Evolutionary conservation across 768 basidiomycete species (phyloP), one percentile per base, ranked within the genome.

Genomic region (Vararia minispora): DNA sequence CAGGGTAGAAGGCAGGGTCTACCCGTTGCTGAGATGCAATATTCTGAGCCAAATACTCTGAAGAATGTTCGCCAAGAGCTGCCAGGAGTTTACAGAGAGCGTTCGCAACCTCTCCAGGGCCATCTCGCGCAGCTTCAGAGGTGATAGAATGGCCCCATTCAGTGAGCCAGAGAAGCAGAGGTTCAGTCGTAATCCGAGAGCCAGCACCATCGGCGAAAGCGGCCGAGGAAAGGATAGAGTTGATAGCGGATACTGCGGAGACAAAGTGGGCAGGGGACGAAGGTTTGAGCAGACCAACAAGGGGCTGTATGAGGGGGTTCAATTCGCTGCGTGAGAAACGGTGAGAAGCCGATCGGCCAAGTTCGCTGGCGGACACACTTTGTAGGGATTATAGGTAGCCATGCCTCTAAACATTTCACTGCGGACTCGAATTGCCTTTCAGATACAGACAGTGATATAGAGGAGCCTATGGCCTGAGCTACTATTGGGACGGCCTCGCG

Each of bases 21-120:
- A 44, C 65, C 0, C 54, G 56, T 1, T 52, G 47, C 4, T 62
- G 50, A 0, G 74, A 73, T 1, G 75, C 66, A 38, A 92, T 71
- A 48, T 83, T 71, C 5, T 68, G 51, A 5, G 87, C 82, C 38
- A 91, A 64, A 58, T 86, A 91, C 11, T 69, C 60, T 1, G 80
- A 74, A 2, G 88, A 91, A 56, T 92, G 90, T 45, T 95, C 90
- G 0, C 89, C 84, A 1, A 94, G 58, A 0, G 84, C 82, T 0
- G 73, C 72, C 5, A 94, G 63, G 11, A 95, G 69, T 54, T 87
- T 87, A 61, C 83, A 87, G 5, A 90, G 55, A 0, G 81, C 82
- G 47, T 74, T 77, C 0, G 83, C 71, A 2, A 74, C 56, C 12
- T 77, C 73, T 17, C 72, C 68, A 3, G 72, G 62, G 21, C 69